A percentile compares a stretch with the other conserved stretches of the same genome.
These are phyloP conservation scores for Teunomyces aglyptinius DNA, from an alignment of 805 yeast species.

Conservation along the genomic window DNA sequence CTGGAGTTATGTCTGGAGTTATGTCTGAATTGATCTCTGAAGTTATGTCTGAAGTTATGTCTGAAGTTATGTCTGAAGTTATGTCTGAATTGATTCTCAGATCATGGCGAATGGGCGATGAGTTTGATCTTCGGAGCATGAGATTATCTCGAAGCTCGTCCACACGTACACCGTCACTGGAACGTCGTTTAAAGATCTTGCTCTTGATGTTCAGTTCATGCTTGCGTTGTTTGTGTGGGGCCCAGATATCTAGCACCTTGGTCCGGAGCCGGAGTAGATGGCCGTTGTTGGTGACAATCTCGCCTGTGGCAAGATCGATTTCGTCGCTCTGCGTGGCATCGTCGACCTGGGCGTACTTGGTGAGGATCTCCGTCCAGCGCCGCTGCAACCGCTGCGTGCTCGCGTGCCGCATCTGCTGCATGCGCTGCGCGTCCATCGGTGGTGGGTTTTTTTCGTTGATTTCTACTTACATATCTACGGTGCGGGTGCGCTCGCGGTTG, in stretches of 20 bases:
- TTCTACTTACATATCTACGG: slow-evolving; percentile 28
- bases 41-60: no score
- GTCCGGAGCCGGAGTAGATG: slow-evolving; percentile 52
- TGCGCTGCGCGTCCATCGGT: slow-evolving; percentile 22
- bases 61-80: no score
- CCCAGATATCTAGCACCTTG: neutral
- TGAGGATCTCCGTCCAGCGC: slow-evolving; percentile 53
- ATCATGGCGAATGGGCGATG: no score
- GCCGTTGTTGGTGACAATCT: slow-evolving; percentile 64
- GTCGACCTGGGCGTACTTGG: slow-evolving; percentile 48
- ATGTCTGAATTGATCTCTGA: no score
- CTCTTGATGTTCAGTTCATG: no score
- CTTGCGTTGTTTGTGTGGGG: neutral
- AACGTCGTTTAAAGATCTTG: no score
- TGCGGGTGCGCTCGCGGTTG: slow-evolving; percentile 49
- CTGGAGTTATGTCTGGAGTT: no score
- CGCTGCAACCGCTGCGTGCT: slow-evolving; percentile 26
- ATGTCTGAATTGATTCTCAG: no score
- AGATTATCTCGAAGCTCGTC: no score
- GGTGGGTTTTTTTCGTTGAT: neutral
- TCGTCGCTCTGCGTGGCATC: slow-evolving; percentile 58
- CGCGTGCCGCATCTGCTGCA: slow-evolving; percentile 24
- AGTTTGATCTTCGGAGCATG: no score
- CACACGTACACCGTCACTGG: slow-evolving; percentile 8
- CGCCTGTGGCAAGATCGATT: slow-evolving; percentile 63